Conservation (phyloP, 495 filamentous ascomycete genomes). For the Podospora pseudocomata region DNA sequence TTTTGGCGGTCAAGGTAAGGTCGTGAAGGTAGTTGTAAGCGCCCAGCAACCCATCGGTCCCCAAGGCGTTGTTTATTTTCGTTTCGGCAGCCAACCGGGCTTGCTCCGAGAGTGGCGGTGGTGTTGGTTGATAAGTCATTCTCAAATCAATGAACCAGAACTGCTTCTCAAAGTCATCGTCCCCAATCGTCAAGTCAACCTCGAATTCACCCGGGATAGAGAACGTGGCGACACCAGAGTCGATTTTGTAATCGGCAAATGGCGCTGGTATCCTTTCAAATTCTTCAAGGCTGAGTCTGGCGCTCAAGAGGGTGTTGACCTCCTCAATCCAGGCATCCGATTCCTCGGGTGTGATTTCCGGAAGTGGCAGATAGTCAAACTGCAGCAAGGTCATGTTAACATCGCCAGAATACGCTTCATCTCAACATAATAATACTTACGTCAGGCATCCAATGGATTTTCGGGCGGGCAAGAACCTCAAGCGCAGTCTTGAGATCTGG, state of each 20-base stretch:
- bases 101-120: constrained; percentile 54
- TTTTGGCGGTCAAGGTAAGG: constrained; percentile 81
- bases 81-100: constrained; percentile 62
- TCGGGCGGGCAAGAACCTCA: constrained; percentile 72
- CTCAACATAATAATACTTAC: constrained; percentile 35
- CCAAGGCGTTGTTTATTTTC: constrained; percentile 65
- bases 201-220: constrained; percentile 81
- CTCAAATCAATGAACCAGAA: constrained; percentile 92
- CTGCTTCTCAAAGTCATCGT: constrained; percentile 73
- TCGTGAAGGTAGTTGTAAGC: constrained; percentile 84
- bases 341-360: constrained; percentile 61
- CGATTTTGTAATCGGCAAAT: constrained; percentile 69
- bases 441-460: constrained; percentile 71
- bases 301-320: constrained; percentile 75
- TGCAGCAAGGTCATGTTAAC: constrained; percentile 19
- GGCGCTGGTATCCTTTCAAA: constrained; percentile 68
- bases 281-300: constrained; percentile 75
- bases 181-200: constrained; percentile 80
- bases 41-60: constrained; percentile 61
- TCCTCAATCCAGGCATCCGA: constrained; percentile 67
- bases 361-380: constrained; percentile 75
- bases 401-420: neutral
- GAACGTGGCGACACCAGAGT: constrained; percentile 82
- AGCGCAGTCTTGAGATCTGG: constrained; percentile 89
- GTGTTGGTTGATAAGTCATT: constrained; percentile 70